Evolutionary conservation across 1,284 basidiomycete species (phyloP).

Genomic region (Malassezia japonica): DNA sequence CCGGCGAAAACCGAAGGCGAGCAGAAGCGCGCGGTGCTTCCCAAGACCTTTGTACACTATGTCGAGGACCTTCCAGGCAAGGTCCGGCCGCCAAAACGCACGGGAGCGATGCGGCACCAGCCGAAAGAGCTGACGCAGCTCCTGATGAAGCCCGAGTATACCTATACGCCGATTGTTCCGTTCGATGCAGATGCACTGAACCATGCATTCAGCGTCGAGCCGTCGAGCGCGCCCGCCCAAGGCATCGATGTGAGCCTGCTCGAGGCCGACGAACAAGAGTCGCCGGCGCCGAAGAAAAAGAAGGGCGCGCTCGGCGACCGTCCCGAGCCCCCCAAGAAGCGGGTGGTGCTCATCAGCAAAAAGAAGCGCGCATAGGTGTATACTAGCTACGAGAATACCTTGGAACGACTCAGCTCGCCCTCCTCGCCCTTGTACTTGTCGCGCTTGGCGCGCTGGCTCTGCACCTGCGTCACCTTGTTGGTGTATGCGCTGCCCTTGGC

Average conservation of each 20-base stretch:
- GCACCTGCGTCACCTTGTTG: slow-evolving; percentile 66
- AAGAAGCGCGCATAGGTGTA: slow-evolving; percentile 9
- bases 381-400: slow-evolving; percentile 66
- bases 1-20: slow-evolving; percentile 1
- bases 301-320: slow-evolving; percentile 1
- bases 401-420: slow-evolving; percentile 70
- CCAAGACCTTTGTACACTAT: slow-evolving; percentile 15
- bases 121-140: slow-evolving; percentile 11
- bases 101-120: slow-evolving; percentile 2
- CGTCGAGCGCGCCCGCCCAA: background rate
- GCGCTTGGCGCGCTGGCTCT: slow-evolving; percentile 60
- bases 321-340: slow-evolving; percentile 15
- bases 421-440: slow-evolving; percentile 61
- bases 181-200: slow-evolving; percentile 10
- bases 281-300: slow-evolving; percentile 1
- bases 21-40: slow-evolving; percentile 1
- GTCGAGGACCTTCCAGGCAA: slow-evolving; percentile 13
- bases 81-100: slow-evolving; percentile 11
- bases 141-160: slow-evolving; percentile 18
- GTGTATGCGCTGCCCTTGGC: slow-evolving; percentile 72
- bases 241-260: slow-evolving; percentile 12
- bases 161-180: slow-evolving; percentile 15
- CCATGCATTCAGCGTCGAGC: slow-evolving; percentile 5
- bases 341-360: slow-evolving; percentile 16
- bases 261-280: slow-evolving; percentile 16